Conservation (phyloP, 805 yeast genomes). For the Cyberlindnera mycetangii region DNA sequence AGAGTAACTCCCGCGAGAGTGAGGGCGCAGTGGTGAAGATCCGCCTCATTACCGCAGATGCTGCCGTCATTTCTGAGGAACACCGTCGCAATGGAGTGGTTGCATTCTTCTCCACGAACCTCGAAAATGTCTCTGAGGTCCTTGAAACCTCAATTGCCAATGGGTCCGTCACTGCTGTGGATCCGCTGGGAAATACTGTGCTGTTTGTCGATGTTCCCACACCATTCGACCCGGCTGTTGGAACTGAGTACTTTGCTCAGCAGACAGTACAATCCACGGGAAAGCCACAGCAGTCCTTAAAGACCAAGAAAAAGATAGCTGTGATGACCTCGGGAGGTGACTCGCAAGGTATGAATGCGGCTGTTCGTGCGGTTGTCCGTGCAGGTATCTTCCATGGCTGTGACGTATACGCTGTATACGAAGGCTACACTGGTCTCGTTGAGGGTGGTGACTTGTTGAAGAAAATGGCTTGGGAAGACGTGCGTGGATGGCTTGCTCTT, state of each 20-base stretch:
- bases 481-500: conserved; percentile 84
- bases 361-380: conserved; percentile 92
- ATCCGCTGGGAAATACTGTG: conserved; percentile 64
- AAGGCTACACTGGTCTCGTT: conserved; percentile 93
- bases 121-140: conserved; percentile 28
- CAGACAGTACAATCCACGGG: conserved; percentile 4
- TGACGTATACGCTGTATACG: conserved; percentile 87
- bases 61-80: conserved; percentile 22
- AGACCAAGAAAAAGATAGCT: conserved; percentile 54
- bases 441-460: conserved; percentile 77
- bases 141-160: conserved; percentile 18
- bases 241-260: conserved; percentile 18
- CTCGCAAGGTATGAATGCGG: conserved; percentile 98
- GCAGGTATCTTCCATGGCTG: conserved; percentile 86
- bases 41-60: conserved; percentile 33
- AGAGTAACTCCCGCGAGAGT: conserved; percentile 35
- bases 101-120: conserved; percentile 40
- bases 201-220: conserved; percentile 31
- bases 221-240: conserved; percentile 17
- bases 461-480: conserved; percentile 89
- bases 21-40: conserved; percentile 48
- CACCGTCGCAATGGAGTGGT: conserved; percentile 34
- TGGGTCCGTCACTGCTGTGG: conserved; percentile 35
- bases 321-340: conserved; percentile 99
- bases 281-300: conserved; percentile 3